Conservation (phyloP, 2,329 filamentous ascomycete species). For the Reticulascus tulasneorum region DNA sequence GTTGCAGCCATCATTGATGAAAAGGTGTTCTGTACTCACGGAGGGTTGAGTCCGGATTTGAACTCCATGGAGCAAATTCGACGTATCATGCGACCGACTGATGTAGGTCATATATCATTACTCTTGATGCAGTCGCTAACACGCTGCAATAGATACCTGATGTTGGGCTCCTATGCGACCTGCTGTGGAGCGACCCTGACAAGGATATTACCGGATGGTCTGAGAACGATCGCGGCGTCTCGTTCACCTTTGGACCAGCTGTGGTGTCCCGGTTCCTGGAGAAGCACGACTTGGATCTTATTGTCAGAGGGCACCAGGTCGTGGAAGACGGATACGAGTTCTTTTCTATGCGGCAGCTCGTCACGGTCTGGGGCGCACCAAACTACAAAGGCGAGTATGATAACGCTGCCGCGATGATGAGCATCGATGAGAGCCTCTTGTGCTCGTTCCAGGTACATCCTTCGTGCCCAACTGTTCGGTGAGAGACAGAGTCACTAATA, state of each 20-base stretch:
- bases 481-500: constrained; percentile 7
- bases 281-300: constrained; percentile 99
- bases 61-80: constrained; percentile 99
- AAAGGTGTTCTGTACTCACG: constrained; percentile 99
- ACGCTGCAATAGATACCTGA: constrained; percentile 99
- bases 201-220: constrained; percentile 99
- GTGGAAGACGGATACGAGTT: constrained; percentile 99
- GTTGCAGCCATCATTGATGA: constrained; percentile 99
- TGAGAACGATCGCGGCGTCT: constrained; percentile 97
- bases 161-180: constrained; percentile 93
- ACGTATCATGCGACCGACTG: constrained; percentile 96
- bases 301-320: constrained; percentile 97
- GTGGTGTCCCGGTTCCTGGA: constrained; percentile 96
- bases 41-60: constrained; percentile 90
- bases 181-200: constrained; percentile 97
- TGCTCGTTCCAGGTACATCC: constrained; percentile 91
- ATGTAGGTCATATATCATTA: constrained; percentile 62
- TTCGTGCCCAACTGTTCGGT: background rate
- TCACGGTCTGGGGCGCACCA: constrained; percentile 94
- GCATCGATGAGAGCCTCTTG: constrained; percentile 94
- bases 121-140: too few relatives aligned
- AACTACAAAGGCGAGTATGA: constrained; percentile 99
- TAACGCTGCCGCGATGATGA: constrained; percentile 99
- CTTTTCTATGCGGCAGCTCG: constrained; percentile 96
- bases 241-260: constrained; percentile 96